phyloP scores from a whole-genome alignment of 2,329 filamentous ascomycete genomes.

The Verticillium zaregamsianum region DNA sequence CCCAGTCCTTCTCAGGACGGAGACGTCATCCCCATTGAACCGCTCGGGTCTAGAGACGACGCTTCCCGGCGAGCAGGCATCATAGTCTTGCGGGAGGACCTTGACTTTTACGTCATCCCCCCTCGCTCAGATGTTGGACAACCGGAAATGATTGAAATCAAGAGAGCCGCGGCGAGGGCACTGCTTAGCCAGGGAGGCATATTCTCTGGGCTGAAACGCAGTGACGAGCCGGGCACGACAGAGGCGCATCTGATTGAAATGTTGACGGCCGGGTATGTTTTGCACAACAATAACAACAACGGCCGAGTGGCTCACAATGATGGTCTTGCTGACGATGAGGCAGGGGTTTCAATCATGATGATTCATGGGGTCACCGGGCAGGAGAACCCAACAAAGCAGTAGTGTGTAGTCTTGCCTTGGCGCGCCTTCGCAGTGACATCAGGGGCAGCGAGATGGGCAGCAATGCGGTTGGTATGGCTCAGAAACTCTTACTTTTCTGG shows the following conservation, averaged over 20 bases:
- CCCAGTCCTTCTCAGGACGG: constrained; percentile 61
- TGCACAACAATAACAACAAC: not conserved
- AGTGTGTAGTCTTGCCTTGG: constrained; percentile 92
- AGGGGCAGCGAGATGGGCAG: constrained; percentile 70
- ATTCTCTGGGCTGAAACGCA: constrained; percentile 91
- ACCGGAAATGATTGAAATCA: constrained; percentile 91
- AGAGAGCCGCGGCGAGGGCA: constrained; percentile 84
- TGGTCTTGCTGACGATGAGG: constrained; percentile 4
- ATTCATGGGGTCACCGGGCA: constrained; percentile 94
- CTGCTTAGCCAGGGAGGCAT: constrained; percentile 88
- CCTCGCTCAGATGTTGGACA: constrained; percentile 80
- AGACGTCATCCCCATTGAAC: constrained; percentile 63
- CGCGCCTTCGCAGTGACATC: constrained; percentile 87
- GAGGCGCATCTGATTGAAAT: constrained; percentile 99
- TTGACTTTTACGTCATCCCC: constrained; percentile 97
- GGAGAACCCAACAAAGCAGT: constrained; percentile 97
- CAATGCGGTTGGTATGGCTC: constrained; percentile 92
- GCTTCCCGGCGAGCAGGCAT: constrained; percentile 92
- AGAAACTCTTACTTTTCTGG: constrained; percentile 97
- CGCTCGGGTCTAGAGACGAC: constrained; percentile 65
- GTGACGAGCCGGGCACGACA: constrained; percentile 92
- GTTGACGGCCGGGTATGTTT: constrained; percentile 87
- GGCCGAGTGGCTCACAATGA: not conserved
- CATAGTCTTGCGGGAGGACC: constrained; percentile 91
- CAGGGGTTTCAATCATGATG: constrained; percentile 95